Evolutionary conservation across 2,329 filamentous ascomycete species (phyloP).

Genomic region (Sclerotinia trifoliorum): DNA sequence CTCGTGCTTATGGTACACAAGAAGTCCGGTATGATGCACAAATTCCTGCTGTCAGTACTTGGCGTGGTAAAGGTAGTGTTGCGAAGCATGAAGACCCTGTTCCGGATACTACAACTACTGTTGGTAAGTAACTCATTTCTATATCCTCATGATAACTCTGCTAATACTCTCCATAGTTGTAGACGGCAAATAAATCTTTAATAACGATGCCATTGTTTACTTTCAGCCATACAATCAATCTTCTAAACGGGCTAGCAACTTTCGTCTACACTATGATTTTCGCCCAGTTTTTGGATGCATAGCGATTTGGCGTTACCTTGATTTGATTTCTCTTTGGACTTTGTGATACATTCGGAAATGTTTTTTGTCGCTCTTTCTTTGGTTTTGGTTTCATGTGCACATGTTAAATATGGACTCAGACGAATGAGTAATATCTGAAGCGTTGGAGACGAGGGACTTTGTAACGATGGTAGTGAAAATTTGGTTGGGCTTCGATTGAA

Average conservation of each 20-base stretch:
- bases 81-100: conserved; percentile 71
- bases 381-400: background rate
- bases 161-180: background rate
- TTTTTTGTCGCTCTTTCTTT: background rate
- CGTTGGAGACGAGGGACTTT: background rate
- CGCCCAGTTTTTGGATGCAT: conserved; percentile 15
- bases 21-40: conserved; percentile 85
- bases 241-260: conserved; percentile 4
- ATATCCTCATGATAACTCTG: background rate
- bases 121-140: conserved; percentile 1
- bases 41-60: conserved; percentile 94
- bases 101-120: conserved; percentile 17
- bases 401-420: conserved; percentile 3
- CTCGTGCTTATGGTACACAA: conserved; percentile 88
- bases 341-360: background rate
- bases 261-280: conserved; percentile 8
- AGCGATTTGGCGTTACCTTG: conserved; percentile 17
- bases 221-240: background rate
- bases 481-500: background rate
- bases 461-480: background rate
- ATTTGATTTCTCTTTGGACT: conserved; percentile 1
- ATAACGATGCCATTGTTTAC: background rate
- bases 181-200: background rate
- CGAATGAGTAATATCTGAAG: conserved; percentile 1
- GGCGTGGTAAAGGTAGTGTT: conserved; percentile 88